Percentiles rank a stretch among this genome's conserved stretches.
These are phyloP conservation scores for Catharanthus roseus DNA, from an alignment of 257 asterid species.

Conservation along the genomic window DNA sequence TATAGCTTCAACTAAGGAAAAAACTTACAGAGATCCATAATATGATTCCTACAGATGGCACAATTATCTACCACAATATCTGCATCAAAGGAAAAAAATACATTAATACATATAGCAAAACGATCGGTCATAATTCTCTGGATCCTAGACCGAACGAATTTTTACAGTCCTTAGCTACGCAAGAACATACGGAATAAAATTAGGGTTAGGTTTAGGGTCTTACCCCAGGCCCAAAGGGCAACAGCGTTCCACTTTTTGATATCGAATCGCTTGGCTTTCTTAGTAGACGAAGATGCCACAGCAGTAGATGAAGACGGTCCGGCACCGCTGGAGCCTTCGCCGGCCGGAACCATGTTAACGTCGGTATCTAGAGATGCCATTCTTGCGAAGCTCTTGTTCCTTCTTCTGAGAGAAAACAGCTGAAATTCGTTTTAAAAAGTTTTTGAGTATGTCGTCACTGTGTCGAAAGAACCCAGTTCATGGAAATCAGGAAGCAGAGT, in stretches of 20 bases:
- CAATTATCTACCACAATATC: constrained; percentile 95
- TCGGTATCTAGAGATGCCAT: constrained; percentile 83
- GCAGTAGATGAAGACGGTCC: constrained; percentile 46
- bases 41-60: constrained; percentile 93
- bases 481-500: too few relatives aligned
- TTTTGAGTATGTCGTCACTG: too few relatives aligned
- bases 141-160: not conserved
- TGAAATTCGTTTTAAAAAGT: too few relatives aligned
- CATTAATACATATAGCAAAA: too few relatives aligned
- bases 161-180: not conserved
- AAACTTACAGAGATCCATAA: constrained; percentile 94
- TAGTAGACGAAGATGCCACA: constrained; percentile 35
- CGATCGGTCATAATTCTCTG: too few relatives aligned
- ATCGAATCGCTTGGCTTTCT: constrained; percentile 73
- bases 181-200: not conserved
- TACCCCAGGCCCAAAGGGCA: constrained; percentile 96
- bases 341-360: constrained; percentile 65
- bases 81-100: constrained; percentile 26
- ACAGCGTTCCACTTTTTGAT: constrained; percentile 94
- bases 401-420: not conserved
- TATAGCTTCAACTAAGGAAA: not conserved
- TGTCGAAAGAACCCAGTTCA: too few relatives aligned
- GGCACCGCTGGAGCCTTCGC: constrained; percentile 63
- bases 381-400: not conserved
- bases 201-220: constrained; percentile 16